Evolutionary conservation across 768 basidiomycete genomes (phyloP).

Genomic region (Tricholoma sp.): DNA sequence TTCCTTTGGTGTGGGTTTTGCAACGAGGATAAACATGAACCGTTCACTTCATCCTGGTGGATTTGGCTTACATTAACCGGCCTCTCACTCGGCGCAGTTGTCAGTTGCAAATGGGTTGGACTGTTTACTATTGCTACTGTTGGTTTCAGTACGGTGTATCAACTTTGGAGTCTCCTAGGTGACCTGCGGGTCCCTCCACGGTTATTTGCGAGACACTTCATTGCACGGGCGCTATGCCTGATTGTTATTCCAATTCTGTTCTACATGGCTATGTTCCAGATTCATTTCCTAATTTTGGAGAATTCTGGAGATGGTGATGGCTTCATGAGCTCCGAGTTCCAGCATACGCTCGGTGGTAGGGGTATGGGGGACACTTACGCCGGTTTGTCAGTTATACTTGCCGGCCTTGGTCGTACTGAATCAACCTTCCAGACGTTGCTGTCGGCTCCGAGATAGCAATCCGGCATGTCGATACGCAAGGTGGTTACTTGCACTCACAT

Average conservation of each 20-base stretch:
- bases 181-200: slow-evolving; percentile 75
- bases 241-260: slow-evolving; percentile 81
- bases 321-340: slow-evolving; percentile 99
- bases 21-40: slow-evolving; percentile 81
- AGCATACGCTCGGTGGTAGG: slow-evolving; percentile 86
- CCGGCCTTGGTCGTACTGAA: neutral
- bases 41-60: slow-evolving; percentile 92
- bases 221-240: slow-evolving; percentile 84
- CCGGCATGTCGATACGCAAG: slow-evolving; percentile 94
- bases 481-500: slow-evolving; percentile 98
- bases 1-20: slow-evolving; percentile 89
- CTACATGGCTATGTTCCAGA: slow-evolving; percentile 96
- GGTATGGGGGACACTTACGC: slow-evolving; percentile 93
- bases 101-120: slow-evolving; percentile 97
- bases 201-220: slow-evolving; percentile 79
- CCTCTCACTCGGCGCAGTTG: slow-evolving; percentile 85
- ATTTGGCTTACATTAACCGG: slow-evolving; percentile 85
- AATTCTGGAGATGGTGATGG: slow-evolving; percentile 96
- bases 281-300: slow-evolving; percentile 87
- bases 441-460: slow-evolving; percentile 80
- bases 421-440: slow-evolving; percentile 60
- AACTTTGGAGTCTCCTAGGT: slow-evolving; percentile 87
- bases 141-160: slow-evolving; percentile 77
- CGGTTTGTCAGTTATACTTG: slow-evolving; percentile 35
- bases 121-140: slow-evolving; percentile 96